A percentile compares a stretch with the other conserved stretches of the same genome.
These are phyloP conservation scores for Mycena sanguinolenta DNA, from an alignment of 768 basidiomycete species.

Conservation along the genomic window DNA sequence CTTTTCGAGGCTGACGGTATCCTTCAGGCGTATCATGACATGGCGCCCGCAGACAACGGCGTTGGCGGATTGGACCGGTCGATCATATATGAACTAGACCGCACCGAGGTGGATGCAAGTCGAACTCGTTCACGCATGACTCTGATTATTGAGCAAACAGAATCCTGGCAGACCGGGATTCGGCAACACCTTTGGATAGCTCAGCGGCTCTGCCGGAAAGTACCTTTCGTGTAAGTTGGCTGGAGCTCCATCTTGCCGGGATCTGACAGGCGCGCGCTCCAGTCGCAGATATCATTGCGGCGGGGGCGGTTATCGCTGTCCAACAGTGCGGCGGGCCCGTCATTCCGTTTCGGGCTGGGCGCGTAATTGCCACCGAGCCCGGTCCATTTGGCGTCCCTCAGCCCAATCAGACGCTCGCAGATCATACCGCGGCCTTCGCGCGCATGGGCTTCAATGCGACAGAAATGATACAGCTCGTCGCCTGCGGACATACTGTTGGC, in stretches of 20 bases:
- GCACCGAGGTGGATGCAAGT: slow-evolving; percentile 12
- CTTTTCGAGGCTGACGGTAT: background rate
- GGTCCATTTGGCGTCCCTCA: slow-evolving; percentile 26
- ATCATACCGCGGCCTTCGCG: slow-evolving; percentile 25
- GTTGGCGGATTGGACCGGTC: slow-evolving; percentile 27
- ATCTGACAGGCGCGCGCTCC: background rate
- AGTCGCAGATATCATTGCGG: slow-evolving; percentile 29
- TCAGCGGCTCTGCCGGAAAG: too few relatives aligned
- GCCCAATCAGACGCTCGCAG: slow-evolving; percentile 24
- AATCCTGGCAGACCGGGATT: slow-evolving; percentile 14
- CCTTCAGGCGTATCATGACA: slow-evolving; percentile 27
- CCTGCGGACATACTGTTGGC: slow-evolving; percentile 34
- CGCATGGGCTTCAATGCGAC: slow-evolving; percentile 28
- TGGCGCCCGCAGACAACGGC: slow-evolving; percentile 22
- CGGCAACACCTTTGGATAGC: slow-evolving; percentile 14
- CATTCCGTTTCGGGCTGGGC: slow-evolving; percentile 20
- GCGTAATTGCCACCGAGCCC: slow-evolving; percentile 21
- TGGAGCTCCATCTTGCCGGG: background rate
- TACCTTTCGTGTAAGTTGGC: slow-evolving; percentile 22
- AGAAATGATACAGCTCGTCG: slow-evolving; percentile 34
- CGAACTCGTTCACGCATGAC: background rate
- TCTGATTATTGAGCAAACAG: too few relatives aligned
- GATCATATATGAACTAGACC: slow-evolving; percentile 20
- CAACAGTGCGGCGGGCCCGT: slow-evolving; percentile 23
- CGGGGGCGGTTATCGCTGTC: slow-evolving; percentile 19